Percentiles rank a stretch among this genome's conserved stretches.
Conservation (phyloP, 2,329 filamentous ascomycete genomes). For the Beauveria sp. region DNA sequence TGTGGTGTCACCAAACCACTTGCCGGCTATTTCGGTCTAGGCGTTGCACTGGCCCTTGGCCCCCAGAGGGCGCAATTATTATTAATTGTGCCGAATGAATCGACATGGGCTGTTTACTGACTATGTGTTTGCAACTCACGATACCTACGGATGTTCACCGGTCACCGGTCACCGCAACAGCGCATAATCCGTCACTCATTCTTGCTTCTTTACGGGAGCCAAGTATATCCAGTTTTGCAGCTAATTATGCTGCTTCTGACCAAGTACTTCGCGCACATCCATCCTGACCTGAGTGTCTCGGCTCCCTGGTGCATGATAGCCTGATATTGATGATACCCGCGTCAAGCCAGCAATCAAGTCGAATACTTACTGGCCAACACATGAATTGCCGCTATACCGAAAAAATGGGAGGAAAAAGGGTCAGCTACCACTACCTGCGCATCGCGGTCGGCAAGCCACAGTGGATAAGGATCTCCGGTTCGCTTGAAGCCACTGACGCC, state of each 20-base stretch:
- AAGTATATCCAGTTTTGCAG: too few relatives aligned
- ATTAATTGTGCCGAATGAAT: background rate
- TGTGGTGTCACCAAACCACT: background rate
- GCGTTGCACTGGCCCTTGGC: background rate
- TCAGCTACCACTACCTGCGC: background rate
- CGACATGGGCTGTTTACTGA: background rate
- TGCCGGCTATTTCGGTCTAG: background rate
- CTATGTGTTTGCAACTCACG: background rate
- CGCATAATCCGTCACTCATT: too few relatives aligned
- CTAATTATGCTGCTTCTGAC: too few relatives aligned
- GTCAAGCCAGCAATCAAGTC: too few relatives aligned
- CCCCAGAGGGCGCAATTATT: background rate
- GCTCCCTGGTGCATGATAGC: too few relatives aligned
- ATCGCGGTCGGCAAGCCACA: conserved; percentile 1
- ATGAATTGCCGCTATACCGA: background rate
- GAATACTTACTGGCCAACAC: background rate
- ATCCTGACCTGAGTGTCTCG: too few relatives aligned
- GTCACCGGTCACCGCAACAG: too few relatives aligned
- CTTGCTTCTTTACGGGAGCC: too few relatives aligned
- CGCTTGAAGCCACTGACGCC: background rate
- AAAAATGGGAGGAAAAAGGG: background rate
- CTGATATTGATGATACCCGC: too few relatives aligned
- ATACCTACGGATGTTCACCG: background rate
- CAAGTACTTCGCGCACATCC: too few relatives aligned
- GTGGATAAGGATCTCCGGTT: conserved; percentile 6